phyloP scores from a whole-genome alignment of 1,284 basidiomycete species.

The Ceratorhiza oryzae-sativae region DNA sequence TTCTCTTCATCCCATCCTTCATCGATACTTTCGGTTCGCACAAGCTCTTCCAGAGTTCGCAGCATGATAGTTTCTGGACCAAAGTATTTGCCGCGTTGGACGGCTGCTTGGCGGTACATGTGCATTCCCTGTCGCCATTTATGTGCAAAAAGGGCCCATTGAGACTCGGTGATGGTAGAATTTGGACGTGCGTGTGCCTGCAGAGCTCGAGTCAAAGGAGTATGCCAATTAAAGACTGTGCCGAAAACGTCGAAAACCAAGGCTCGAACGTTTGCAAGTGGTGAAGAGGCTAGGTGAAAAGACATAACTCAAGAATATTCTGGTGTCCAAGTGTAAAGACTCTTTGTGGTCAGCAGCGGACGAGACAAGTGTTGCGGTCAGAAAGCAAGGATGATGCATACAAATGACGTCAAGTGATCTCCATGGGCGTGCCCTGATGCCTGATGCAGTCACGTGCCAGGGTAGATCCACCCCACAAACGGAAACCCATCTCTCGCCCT shows the following conservation, averaged over 20 bases:
- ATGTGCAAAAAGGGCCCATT: constrained; percentile 40
- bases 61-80: constrained; percentile 39
- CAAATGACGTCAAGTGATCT: constrained; percentile 32
- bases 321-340: too few relatives aligned
- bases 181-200: constrained; percentile 19
- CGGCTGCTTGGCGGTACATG: constrained; percentile 20
- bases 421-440: constrained; percentile 11
- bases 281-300: not conserved
- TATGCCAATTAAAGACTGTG: constrained; percentile 46
- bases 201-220: constrained; percentile 39
- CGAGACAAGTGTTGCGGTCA: not conserved
- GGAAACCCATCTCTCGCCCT: constrained; percentile 1
- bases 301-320: too few relatives aligned
- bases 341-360: too few relatives aligned
- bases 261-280: not conserved
- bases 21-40: constrained; percentile 27
- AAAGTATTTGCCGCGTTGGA: constrained; percentile 39
- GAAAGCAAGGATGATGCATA: constrained; percentile 2
- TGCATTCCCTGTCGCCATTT: constrained; percentile 42
- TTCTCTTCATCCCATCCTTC: constrained; percentile 26
- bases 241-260: constrained; percentile 35
- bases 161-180: constrained; percentile 21
- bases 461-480: not conserved
- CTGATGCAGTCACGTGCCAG: constrained; percentile 24
- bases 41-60: constrained; percentile 38